Conservation (phyloP, 2,329 filamentous ascomycete species). For the Aspergillus sojae region DNA sequence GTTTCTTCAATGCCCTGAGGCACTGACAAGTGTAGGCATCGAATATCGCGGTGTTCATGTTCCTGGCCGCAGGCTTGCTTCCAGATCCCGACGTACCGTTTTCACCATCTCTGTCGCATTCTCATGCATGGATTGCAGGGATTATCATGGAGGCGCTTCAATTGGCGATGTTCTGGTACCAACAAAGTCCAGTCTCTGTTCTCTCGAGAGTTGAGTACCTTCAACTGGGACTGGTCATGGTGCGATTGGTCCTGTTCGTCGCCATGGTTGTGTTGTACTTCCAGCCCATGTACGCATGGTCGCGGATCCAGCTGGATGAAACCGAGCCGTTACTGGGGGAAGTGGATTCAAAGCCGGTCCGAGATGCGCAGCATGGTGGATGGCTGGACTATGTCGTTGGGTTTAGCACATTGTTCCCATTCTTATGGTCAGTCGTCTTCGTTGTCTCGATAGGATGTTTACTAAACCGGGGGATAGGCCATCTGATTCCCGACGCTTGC, state of each 20-base stretch:
- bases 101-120: constrained; percentile 3
- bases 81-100: constrained; percentile 3
- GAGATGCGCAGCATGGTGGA: constrained; percentile 5
- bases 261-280: constrained; percentile 4
- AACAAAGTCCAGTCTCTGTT: not conserved
- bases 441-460: no score
- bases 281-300: constrained; percentile 6
- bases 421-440: constrained; percentile 48
- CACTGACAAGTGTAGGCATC: not conserved
- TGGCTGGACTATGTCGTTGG: constrained; percentile 4
- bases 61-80: constrained; percentile 2
- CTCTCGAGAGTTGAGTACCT: not conserved
- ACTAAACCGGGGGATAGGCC: no score
- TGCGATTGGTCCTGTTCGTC: constrained; percentile 4
- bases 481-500: no score
- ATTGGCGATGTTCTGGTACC: no score
- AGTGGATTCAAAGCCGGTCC: not conserved
- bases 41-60: not conserved
- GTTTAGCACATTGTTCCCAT: constrained; percentile 6
- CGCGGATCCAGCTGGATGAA: not conserved
- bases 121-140: no score
- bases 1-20: no score
- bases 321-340: not conserved
- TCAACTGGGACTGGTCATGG: not conserved
- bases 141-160: no score